Evolutionary conservation across 306 rosid genomes (phyloP).

Genomic region (Cucumis melo): DNA sequence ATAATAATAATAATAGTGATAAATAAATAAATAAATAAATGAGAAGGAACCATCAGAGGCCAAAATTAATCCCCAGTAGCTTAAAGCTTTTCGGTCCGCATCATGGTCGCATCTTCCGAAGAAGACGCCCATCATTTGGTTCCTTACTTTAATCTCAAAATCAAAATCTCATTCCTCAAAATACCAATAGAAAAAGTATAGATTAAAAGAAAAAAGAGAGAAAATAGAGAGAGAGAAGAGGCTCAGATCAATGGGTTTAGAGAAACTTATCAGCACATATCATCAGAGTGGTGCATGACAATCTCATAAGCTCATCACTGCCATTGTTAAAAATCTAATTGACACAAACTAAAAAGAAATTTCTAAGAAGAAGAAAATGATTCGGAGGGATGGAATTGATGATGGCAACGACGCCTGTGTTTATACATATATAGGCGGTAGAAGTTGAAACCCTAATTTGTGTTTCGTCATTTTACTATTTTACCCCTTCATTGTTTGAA

Average conservation of each 20-base stretch:
- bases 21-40: not conserved
- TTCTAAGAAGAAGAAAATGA: not conserved
- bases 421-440: conserved; percentile 6
- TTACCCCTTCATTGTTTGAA: not conserved
- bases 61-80: conserved; percentile 66
- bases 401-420: rapidly evolving
- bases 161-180: not conserved
- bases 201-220: not conserved
- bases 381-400: not conserved
- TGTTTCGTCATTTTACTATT: not conserved
- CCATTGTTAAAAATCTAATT: not conserved
- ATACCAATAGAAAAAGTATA: not conserved
- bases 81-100: conserved; percentile 81
- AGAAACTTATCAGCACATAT: conserved; percentile 67
- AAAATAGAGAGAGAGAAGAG: not conserved
- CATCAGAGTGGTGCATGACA: conserved; percentile 98
- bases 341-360: not conserved
- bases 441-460: conserved; percentile 17
- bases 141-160: conserved; percentile 8
- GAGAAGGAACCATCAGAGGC: conserved; percentile 65
- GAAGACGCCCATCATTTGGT: conserved; percentile 57
- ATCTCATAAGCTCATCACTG: conserved; percentile 52
- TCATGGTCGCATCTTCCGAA: conserved; percentile 43
- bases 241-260: conserved; percentile 35
- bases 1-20: not conserved